Evolutionary conservation across 1,284 basidiomycete genomes (phyloP).

Genomic region (Cutaneotrichosporon curvatum): DNA sequence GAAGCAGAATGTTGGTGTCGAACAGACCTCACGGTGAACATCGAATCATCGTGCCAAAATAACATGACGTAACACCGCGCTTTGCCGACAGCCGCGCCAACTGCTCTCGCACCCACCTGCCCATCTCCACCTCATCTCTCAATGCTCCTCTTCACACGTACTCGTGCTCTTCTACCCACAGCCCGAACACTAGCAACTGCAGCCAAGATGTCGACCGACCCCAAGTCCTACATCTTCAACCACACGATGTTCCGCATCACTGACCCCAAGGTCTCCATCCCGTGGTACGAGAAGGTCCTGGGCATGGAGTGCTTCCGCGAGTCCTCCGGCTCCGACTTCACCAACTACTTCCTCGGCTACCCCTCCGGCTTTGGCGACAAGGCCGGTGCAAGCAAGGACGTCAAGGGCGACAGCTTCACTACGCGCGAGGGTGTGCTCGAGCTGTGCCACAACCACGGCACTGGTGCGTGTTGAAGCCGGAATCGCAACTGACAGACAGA

Average conservation of each 20-base stretch:
- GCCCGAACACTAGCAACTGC: neutral
- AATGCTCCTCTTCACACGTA: too few relatives aligned
- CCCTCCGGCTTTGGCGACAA: conserved; percentile 33
- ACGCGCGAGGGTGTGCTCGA: conserved; percentile 58
- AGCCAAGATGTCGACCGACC: conserved; percentile 27
- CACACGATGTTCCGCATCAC: conserved; percentile 49
- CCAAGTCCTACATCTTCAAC: conserved; percentile 59
- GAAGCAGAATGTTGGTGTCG: too few relatives aligned
- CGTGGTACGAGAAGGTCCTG: conserved; percentile 68
- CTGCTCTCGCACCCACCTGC: too few relatives aligned
- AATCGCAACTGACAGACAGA: conserved; percentile 43
- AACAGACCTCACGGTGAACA: too few relatives aligned
- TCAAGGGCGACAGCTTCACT: conserved; percentile 37
- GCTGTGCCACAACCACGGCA: conserved; percentile 83
- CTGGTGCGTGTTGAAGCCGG: conserved; percentile 47
- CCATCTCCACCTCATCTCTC: too few relatives aligned
- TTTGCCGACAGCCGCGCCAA: too few relatives aligned
- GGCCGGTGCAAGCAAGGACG: conserved; percentile 29
- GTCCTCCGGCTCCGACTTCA: conserved; percentile 41
- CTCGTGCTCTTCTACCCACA: too few relatives aligned
- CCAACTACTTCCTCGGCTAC: conserved; percentile 45
- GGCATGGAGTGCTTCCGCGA: conserved; percentile 66
- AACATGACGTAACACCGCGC: too few relatives aligned
- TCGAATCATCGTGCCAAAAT: too few relatives aligned
- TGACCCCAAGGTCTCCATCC: conserved; percentile 6